Percentiles rank a stretch among this genome's conserved stretches.
phyloP scores from a whole-genome alignment of 1,284 basidiomycete genomes.

The Tremellales sp. region DNA sequence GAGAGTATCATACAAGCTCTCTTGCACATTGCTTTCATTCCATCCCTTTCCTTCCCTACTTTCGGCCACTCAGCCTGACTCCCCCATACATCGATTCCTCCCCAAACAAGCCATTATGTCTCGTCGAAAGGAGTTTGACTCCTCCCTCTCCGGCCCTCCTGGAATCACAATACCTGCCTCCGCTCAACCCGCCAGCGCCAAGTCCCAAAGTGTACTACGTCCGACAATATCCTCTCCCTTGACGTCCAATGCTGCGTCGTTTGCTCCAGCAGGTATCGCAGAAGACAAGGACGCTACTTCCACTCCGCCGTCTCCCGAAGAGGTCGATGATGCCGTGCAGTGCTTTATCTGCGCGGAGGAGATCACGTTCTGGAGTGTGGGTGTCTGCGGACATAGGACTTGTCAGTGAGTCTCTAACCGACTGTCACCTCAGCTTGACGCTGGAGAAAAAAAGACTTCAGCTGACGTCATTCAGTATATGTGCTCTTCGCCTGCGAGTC shows the following conservation, averaged over 20 bases:
- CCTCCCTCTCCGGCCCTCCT: constrained; percentile 16
- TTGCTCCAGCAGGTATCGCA: constrained; percentile 19
- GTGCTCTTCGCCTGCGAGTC: constrained; percentile 81
- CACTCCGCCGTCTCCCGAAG: constrained; percentile 7
- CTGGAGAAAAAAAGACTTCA: not conserved
- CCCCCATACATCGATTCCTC: too few species aligned
- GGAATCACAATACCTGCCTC: too few species aligned
- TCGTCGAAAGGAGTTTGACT: constrained; percentile 35
- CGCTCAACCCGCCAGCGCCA: not conserved
- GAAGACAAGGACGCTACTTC: constrained; percentile 10
- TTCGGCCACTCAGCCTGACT: too few species aligned
- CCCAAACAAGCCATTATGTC: too few species aligned
- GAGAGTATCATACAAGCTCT: too few species aligned
- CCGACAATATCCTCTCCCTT: constrained; percentile 21
- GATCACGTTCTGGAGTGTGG: constrained; percentile 82
- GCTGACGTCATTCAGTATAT: constrained; percentile 55
- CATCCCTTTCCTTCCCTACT: too few species aligned
- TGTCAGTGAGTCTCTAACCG: constrained; percentile 42
- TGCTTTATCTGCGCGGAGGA: constrained; percentile 98
- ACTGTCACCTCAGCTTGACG: not conserved
- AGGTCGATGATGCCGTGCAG: constrained; percentile 52
- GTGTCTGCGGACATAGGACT: constrained; percentile 76
- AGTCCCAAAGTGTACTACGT: constrained; percentile 3
- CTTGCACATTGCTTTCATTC: too few species aligned
- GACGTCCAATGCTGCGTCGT: constrained; percentile 15